A percentile compares a stretch with the other conserved stretches of the same genome.
Conservation (phyloP, 805 yeast species). For the Spathaspora gorwiae region DNA sequence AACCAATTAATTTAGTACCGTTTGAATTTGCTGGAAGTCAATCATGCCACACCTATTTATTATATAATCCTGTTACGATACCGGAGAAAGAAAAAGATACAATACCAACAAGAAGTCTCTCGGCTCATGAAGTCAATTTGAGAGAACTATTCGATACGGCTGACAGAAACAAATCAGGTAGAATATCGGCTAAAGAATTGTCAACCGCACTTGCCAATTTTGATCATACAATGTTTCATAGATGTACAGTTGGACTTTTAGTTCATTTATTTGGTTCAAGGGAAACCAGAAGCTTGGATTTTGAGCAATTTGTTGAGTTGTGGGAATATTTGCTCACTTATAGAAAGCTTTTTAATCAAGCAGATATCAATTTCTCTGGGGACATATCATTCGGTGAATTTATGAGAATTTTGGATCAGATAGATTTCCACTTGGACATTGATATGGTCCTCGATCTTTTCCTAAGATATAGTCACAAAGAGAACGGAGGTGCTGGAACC, state of each 20-base stretch:
- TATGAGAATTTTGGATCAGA: slow-evolving; percentile 53
- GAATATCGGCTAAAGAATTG: slow-evolving; percentile 52
- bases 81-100: neutral
- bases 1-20: neutral
- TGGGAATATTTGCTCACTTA: slow-evolving; percentile 67
- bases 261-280: slow-evolving; percentile 49
- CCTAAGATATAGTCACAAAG: slow-evolving; percentile 46
- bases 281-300: slow-evolving; percentile 22
- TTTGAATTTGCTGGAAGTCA: neutral
- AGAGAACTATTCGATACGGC: slow-evolving; percentile 48
- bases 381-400: slow-evolving; percentile 61
- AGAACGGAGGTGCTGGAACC: slow-evolving; percentile 28
- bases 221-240: slow-evolving; percentile 57
- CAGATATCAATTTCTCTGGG: slow-evolving; percentile 54
- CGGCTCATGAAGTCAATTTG: slow-evolving; percentile 22
- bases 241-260: slow-evolving; percentile 58
- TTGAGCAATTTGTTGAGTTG: slow-evolving; percentile 58
- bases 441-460: slow-evolving; percentile 54
- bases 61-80: neutral
- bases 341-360: slow-evolving; percentile 56
- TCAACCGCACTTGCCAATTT: slow-evolving; percentile 54
- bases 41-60: neutral
- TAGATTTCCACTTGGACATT: slow-evolving; percentile 57
- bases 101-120: too few species aligned
- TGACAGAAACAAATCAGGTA: slow-evolving; percentile 50